Base-by-base conservation (phyloP, 495 filamentous ascomycete genomes). In the Chaetomidium leptoderma region DNA sequence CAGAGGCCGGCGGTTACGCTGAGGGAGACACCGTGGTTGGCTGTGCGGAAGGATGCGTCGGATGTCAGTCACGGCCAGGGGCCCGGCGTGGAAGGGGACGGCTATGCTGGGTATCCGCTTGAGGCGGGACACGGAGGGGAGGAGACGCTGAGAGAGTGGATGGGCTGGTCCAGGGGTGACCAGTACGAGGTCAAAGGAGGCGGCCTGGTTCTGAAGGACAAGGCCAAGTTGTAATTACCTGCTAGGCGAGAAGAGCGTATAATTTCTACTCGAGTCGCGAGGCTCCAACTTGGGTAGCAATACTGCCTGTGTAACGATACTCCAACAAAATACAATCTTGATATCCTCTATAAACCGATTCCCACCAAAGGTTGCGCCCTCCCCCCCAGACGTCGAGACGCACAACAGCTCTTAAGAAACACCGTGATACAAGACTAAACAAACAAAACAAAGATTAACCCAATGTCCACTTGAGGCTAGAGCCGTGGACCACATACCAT, bases 1-100 rank as follows among this genome's bases (percentile, higher is more conserved):
- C 90, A 92, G 67, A 74, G 90, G 59, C 86, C 90, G 23, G 72
- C 82, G 11, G 89, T 96, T 9, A 82, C 84, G 32, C 70, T 96
- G 60, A 74, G 74, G 26, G 76, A 73, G 36, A 86, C 88, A 13
- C 90, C 90, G 5, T 82, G 77, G 23, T 65, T 80, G 8, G 78
- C 81, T 8, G 79, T 89, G 26, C 60, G 74, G 11, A 59, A 70
- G 48, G 70, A 62, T 16, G 66, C 62, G 4, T 45, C 48, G 9
- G 68, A 74, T 43, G 59, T 60, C 7, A 72, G 58, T 7, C 69
- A 71, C 23, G 79, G 79, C 0, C 79, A 82, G 62, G 79, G 79
- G 17, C 52, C 62, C 6, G 80, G 78, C 0, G 68, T 79, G 4
- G 67, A 76, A 9, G 80, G 83, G 2, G 76, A 83, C 37, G 86